phyloP scores from a whole-genome alignment of 192 early-diverging fungal genomes.

The Dispira parvispora region DNA sequence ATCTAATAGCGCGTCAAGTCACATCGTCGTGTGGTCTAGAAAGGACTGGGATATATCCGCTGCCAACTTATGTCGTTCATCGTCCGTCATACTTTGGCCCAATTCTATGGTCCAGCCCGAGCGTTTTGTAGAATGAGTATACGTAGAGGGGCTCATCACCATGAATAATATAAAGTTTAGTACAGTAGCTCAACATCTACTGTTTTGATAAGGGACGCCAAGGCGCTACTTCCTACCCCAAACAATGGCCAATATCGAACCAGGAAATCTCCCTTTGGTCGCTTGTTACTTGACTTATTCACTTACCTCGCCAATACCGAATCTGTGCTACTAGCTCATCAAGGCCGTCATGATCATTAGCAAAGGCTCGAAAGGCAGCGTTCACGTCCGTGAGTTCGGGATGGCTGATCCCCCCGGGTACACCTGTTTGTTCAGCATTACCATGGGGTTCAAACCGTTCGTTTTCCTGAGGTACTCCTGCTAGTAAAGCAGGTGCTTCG shows the following conservation, averaged over 20 bases:
- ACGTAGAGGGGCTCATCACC: too few species aligned
- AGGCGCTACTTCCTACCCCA: not conserved
- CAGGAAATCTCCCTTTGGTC: not conserved
- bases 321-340: not conserved
- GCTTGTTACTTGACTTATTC: not conserved
- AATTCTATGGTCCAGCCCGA: too few species aligned
- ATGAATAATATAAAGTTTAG: not conserved
- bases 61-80: too few species aligned
- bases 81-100: too few species aligned
- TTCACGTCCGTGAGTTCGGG: not conserved
- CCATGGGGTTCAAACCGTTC: not conserved
- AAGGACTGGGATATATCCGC: too few species aligned
- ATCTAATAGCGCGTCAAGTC: too few species aligned
- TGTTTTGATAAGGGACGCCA: not conserved
- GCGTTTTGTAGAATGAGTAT: too few species aligned
- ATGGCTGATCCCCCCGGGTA: not conserved
- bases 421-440: not conserved
- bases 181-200: not conserved
- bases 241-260: not conserved
- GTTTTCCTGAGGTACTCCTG: not conserved
- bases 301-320: not conserved
- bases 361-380: not conserved
- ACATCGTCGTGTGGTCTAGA: too few species aligned
- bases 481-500: not conserved
- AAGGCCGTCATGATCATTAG: not conserved